A percentile compares a stretch with the other conserved stretches of the same genome.
Evolutionary conservation across 169 alveolate genomes (phyloP).

Genomic region (Plasmodium fragile): DNA sequence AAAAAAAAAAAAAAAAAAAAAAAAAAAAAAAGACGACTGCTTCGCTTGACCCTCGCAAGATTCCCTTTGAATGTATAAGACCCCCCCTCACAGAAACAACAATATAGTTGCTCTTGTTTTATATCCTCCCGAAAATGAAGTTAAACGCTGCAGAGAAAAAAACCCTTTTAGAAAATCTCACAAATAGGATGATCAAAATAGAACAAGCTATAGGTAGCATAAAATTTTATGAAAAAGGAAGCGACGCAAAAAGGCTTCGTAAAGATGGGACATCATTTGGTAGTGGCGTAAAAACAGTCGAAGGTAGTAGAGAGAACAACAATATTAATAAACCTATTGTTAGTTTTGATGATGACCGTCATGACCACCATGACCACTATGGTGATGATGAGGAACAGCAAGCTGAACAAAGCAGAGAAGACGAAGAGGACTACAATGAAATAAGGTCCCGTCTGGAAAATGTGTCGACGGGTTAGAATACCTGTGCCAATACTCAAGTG

Average conservation of each 20-base stretch:
- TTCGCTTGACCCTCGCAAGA: neutral
- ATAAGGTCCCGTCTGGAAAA: conserved; percentile 32
- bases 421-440: conserved; percentile 20
- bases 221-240: conserved; percentile 23
- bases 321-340: neutral
- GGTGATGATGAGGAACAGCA: neutral
- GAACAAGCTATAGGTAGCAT: conserved; percentile 63
- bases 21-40: neutral
- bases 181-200: conserved; percentile 38
- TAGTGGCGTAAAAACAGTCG: neutral
- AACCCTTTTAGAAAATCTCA: conserved; percentile 20
- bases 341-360: neutral
- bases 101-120: neutral
- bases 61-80: neutral
- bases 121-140: conserved; percentile 11
- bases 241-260: neutral
- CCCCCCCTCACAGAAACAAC: neutral
- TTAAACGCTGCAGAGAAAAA: conserved; percentile 28
- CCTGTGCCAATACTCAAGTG: neutral
- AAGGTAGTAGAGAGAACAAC: neutral
- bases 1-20: no score
- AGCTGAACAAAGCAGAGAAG: neutral
- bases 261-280: neutral
- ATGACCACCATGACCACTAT: neutral
- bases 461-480: conserved; percentile 17